phyloP scores from a whole-genome alignment of 306 rosid genomes.

The Rubus idaeus region DNA sequence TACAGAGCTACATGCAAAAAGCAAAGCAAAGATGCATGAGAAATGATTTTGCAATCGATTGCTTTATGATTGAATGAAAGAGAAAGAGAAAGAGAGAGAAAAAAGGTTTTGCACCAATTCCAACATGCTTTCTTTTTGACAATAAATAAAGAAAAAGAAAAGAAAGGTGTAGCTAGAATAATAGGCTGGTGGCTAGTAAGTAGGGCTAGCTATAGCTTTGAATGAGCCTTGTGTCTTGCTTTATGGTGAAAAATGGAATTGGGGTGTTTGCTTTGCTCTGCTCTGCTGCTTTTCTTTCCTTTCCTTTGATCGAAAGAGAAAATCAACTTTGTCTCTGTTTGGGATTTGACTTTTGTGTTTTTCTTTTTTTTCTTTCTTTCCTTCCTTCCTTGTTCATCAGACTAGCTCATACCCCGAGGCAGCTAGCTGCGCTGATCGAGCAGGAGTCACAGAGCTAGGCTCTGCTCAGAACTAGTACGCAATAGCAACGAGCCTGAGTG shows the following conservation, averaged over 20 bases:
- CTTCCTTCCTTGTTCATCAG: not conserved
- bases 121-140: slow-evolving; percentile 38
- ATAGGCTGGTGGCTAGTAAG: slow-evolving; percentile 1
- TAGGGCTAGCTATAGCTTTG: not conserved
- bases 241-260: slow-evolving; percentile 16
- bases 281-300: not conserved
- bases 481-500: not conserved
- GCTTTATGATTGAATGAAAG: slow-evolving; percentile 62
- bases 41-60: slow-evolving; percentile 81
- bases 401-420: not conserved
- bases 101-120: slow-evolving; percentile 26
- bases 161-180: slow-evolving; percentile 2
- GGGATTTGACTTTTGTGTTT: slow-evolving; percentile 21
- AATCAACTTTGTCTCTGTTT: slow-evolving; percentile 12
- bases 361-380: not conserved
- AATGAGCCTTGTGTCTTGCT: slow-evolving; percentile 18
- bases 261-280: slow-evolving; percentile 17
- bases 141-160: not conserved
- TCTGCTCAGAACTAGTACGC: not conserved
- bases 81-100: slow-evolving; percentile 31
- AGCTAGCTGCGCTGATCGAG: not conserved
- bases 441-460: not conserved
- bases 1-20: not conserved
- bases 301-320: not conserved
- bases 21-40: slow-evolving; percentile 27